A percentile compares a stretch with the other conserved stretches of the same genome.
phyloP scores from a whole-genome alignment of 2,329 filamentous ascomycete genomes.

The Fusarium marasasianum region DNA sequence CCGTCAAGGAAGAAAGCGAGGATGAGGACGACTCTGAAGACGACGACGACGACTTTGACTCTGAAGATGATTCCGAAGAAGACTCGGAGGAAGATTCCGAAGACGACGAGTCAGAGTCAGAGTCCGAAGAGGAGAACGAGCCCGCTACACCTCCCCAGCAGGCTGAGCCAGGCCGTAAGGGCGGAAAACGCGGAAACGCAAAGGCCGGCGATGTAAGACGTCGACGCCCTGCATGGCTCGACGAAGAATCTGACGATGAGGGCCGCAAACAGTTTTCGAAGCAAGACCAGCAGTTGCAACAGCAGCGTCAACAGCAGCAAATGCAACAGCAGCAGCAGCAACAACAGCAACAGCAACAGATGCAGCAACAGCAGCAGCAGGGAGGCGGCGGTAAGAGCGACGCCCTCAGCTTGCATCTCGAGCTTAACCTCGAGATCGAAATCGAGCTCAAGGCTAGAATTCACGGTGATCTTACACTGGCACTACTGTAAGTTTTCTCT shows the following conservation, averaged over 20 bases:
- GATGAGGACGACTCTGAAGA: slow-evolving; percentile 26
- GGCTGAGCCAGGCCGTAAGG: slow-evolving; percentile 12
- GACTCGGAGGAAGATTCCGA: slow-evolving; percentile 31
- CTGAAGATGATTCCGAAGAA: slow-evolving; percentile 31
- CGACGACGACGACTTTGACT: slow-evolving; percentile 27
- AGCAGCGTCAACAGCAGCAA: slow-evolving; percentile 19
- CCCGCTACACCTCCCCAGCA: slow-evolving; percentile 38
- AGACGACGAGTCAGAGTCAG: slow-evolving; percentile 32
- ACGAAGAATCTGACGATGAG: slow-evolving; percentile 37
- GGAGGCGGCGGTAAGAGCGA: slow-evolving; percentile 38
- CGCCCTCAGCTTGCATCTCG: slow-evolving; percentile 73
- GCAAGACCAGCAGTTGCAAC: slow-evolving; percentile 3
- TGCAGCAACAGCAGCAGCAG: slow-evolving; percentile 26
- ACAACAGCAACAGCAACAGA: slow-evolving; percentile 32
- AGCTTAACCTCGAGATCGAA: slow-evolving; percentile 85
- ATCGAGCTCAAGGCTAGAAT: slow-evolving; percentile 88
- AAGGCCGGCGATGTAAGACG: slow-evolving; percentile 24
- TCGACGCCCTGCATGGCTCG: slow-evolving; percentile 37
- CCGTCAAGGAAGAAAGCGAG: slow-evolving; percentile 30
- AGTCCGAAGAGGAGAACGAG: slow-evolving; percentile 40
- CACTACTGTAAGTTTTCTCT: slow-evolving; percentile 62
- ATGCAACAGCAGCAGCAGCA: slow-evolving; percentile 31
- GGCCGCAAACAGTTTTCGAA: slow-evolving; percentile 25
- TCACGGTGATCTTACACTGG: slow-evolving; percentile 83
- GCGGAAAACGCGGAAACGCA: slow-evolving; percentile 1